phyloP scores from a whole-genome alignment of 75 land plant species.

The Sequoiadendron giganteum region DNA sequence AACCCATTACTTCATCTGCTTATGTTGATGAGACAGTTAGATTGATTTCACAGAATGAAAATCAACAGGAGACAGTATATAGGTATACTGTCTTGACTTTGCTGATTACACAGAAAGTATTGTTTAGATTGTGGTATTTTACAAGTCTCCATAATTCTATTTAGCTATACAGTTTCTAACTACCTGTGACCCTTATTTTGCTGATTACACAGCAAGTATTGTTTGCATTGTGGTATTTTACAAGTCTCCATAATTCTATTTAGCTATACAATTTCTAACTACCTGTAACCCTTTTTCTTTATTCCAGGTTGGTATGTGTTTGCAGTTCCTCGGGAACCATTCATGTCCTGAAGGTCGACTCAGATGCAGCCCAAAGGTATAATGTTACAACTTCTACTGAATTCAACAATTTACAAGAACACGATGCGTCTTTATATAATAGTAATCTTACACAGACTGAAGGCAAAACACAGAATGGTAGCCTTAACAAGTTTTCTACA shows the following conservation, averaged over 20 bases:
- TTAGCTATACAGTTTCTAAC: not conserved
- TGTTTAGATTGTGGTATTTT: not conserved
- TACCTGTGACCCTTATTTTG: no score
- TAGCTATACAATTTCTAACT: not conserved
- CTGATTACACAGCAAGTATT: not conserved
- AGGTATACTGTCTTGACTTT: conserved; percentile 12
- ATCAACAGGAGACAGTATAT: conserved; percentile 13
- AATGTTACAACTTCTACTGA: not conserved
- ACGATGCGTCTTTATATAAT: conserved; percentile 3
- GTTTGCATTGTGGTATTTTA: not conserved
- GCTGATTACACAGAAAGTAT: not conserved
- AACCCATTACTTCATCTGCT: conserved; percentile 76
- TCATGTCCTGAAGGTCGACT: conserved; percentile 36
- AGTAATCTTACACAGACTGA: not conserved
- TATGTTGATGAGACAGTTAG: conserved; percentile 64
- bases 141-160: not conserved
- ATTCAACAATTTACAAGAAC: not conserved
- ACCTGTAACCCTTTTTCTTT: not conserved
- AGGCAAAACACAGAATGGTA: not conserved
- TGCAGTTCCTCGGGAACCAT: conserved; percentile 63
- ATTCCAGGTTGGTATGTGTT: conserved; percentile 59
- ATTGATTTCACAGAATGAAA: conserved; percentile 27
- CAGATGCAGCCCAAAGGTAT: not conserved
- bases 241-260: not conserved
- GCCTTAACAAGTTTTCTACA: not conserved